Base-by-base conservation (phyloP, 148 eudicot species). In the Vaccinium vitisidaea region DNA sequence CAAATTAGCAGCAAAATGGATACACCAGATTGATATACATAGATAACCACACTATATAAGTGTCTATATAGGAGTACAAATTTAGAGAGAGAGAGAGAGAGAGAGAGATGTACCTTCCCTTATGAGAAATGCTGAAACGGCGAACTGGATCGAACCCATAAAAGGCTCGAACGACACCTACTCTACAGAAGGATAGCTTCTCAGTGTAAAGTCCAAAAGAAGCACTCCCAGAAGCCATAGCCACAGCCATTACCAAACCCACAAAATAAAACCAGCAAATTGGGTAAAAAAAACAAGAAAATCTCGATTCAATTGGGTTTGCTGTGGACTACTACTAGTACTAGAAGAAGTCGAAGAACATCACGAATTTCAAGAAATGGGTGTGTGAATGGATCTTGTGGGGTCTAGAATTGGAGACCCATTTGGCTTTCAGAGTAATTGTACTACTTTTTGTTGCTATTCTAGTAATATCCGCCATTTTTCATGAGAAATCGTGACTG, bases 161-260 rank as follows among this genome's bases (percentile, higher is more conserved):
- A 81, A 89, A 81, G 27, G 86, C 53, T 71, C 83, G 83, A 27
- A 88, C 75, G 43, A 85, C 49, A 46, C 86, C 84, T 27, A 86
- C 71, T 84, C 84, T 88, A 9, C 88, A 87, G 55, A 63, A 83
- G 80, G 89, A 59, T 18, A 77, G 80, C 84, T 91, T 91, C 83
- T 82, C 91, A 32, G 85, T 55, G 79, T 50, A 65, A 79, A 89
- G 55, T 32, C 90, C 92, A 67, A 83, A 27, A 53, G 86, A 82
- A 86, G 81, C 56, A 82, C 92, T 82, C 86, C 86, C 90, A 88
- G 98, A 91, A 86, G 93, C 93, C 94, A 95, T 95, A 59, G 94
- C 90, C 84, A 94, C 91, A 84, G 94, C 92, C 95, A 94, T 84
- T 92, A 48, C 46, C 70, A 8, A 85, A 81, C 85, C 73, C 69